Conservation (phyloP, 2,329 filamentous ascomycete genomes). For the Arthrobotrys iridis region DNA sequence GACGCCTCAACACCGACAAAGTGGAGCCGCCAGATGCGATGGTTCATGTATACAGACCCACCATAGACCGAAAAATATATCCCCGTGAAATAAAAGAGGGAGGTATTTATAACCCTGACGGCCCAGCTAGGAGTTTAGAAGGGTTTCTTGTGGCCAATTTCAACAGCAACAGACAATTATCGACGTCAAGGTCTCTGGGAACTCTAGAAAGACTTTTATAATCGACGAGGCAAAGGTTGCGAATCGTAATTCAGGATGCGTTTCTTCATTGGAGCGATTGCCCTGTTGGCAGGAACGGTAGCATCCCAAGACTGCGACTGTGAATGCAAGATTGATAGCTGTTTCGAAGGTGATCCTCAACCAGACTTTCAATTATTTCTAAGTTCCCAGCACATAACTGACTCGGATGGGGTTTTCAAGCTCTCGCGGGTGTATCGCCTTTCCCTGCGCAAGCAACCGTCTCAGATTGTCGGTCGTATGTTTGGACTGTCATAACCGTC, state of each 20-base stretch:
- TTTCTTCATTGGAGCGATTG: conserved; percentile 23
- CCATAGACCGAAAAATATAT: conserved; percentile 1
- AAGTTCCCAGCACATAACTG: background rate
- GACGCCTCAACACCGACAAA: conserved; percentile 19
- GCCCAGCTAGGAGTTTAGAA: background rate
- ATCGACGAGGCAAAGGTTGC: background rate
- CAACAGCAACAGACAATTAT: conserved; percentile 1
- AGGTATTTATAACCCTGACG: background rate
- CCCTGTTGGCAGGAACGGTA: conserved; percentile 9
- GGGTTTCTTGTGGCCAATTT: background rate
- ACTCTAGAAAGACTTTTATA: background rate
- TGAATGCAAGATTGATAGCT: background rate
- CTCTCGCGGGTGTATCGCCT: conserved; percentile 10
- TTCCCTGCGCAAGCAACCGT: conserved; percentile 4
- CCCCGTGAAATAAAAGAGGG: background rate
- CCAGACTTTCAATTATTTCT: background rate
- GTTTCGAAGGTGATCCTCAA: background rate
- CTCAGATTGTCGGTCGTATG: conserved; percentile 23
- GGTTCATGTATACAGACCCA: background rate
- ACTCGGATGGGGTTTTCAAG: background rate
- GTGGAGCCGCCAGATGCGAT: conserved; percentile 21
- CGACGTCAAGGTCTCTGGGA: conserved; percentile 1
- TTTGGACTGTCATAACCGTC: conserved; percentile 28
- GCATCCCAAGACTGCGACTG: conserved; percentile 25
- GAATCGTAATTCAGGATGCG: conserved; percentile 25